These are phyloP conservation scores for Podospora tetraspora DNA, from an alignment of 495 filamentous ascomycete genomes.

Conservation along the genomic window DNA sequence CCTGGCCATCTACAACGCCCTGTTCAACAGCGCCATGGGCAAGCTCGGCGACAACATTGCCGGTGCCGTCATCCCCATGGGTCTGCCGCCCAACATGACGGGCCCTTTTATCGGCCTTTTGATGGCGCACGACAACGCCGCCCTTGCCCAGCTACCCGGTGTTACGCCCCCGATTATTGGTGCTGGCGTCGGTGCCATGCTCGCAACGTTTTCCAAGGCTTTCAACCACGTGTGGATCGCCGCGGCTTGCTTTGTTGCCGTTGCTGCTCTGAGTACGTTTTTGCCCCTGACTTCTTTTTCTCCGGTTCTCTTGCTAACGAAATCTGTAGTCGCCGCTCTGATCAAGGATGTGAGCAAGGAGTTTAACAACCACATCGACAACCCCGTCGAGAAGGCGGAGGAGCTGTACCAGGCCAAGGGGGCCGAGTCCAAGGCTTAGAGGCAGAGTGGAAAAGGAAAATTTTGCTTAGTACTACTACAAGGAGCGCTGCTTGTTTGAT, in stretches of 20 bases:
- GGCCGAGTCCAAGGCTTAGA: neutral
- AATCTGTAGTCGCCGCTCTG: constrained; percentile 10
- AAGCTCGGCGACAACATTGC: constrained; percentile 25
- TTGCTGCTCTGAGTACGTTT: constrained; percentile 22
- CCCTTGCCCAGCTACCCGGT: constrained; percentile 20
- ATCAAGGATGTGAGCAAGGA: constrained; percentile 18
- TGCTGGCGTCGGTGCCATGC: constrained; percentile 19
- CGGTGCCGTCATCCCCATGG: constrained; percentile 21
- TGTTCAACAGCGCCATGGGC: constrained; percentile 17
- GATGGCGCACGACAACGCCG: constrained; percentile 15
- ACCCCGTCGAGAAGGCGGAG: constrained; percentile 23
- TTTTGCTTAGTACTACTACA: neutral
- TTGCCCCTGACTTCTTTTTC: neutral
- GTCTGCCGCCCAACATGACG: constrained; percentile 14
- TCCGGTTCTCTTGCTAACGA: neutral
- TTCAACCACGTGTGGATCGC: constrained; percentile 30
- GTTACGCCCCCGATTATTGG: constrained; percentile 24
- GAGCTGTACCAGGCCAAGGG: constrained; percentile 14
- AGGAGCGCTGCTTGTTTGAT: neutral
- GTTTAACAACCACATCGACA: constrained; percentile 25
- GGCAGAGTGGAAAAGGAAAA: neutral
- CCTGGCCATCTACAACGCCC: constrained; percentile 31
- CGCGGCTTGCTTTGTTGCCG: constrained; percentile 22
- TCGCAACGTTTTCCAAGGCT: constrained; percentile 20
- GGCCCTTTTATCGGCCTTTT: constrained; percentile 21